Evolutionary conservation across 176 grass and related monocot genomes (phyloP).

Genomic region (Hordeum marinum): DNA sequence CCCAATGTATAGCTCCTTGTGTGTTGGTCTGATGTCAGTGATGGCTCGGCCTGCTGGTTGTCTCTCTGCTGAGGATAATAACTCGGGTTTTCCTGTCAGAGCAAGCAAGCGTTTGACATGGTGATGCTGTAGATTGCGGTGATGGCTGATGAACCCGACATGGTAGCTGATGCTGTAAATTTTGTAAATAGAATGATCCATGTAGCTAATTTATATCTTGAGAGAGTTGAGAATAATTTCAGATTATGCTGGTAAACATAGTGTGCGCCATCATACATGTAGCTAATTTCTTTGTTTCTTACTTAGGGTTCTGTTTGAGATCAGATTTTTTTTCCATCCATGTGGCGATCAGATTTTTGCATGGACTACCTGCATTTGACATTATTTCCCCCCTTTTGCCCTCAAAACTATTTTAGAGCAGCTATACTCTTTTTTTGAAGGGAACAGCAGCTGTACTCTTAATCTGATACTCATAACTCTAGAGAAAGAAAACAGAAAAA

Average conservation of each 20-base stretch:
- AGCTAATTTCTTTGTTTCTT: not conserved
- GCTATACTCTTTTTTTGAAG: too few relatives aligned
- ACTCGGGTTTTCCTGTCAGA: constrained; percentile 22
- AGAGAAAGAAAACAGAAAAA: too few relatives aligned
- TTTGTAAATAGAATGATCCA: constrained; percentile 47
- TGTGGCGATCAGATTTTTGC: not conserved
- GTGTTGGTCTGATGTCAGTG: constrained; percentile 4
- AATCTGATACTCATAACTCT: too few relatives aligned
- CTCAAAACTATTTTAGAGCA: too few relatives aligned
- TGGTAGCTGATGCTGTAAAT: constrained; percentile 43
- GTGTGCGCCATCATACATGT: not conserved
- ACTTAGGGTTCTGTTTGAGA: not conserved
- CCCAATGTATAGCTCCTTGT: constrained; percentile 34
- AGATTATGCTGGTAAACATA: constrained; percentile 21
- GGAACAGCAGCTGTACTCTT: too few relatives aligned
- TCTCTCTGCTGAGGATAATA: constrained; percentile 26
- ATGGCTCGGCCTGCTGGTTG: not conserved
- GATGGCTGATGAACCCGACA: constrained; percentile 15
- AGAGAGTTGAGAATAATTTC: not conserved
- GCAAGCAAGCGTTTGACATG: constrained; percentile 16
- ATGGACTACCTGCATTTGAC: not conserved
- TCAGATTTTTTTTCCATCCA: not conserved
- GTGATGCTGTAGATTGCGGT: constrained; percentile 5
- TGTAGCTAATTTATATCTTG: constrained; percentile 24
- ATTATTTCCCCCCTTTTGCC: not conserved